Base-by-base conservation (phyloP, 805 yeast species). In the Clavispora carvajalis region DNA sequence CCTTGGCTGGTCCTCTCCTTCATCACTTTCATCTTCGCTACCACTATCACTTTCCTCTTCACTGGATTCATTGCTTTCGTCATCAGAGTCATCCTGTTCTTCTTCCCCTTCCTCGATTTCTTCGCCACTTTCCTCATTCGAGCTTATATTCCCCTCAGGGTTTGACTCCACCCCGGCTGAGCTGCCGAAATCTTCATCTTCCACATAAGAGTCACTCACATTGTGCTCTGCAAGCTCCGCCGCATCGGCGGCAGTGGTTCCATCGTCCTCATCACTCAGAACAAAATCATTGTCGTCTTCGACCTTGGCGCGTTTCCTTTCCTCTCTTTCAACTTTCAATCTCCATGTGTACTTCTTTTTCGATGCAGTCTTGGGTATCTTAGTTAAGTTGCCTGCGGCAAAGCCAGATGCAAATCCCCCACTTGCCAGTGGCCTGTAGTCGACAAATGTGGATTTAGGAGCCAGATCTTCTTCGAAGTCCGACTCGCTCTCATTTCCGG, bases 261-360 rank as follows among this genome's bases (percentile, higher is more conserved):
- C 24, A 4, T 45, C 52, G 1, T 40, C 50, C 3, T 58, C 69
- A 3, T 55, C 59, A 19, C 69, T 35, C 3, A 74, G 59, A 8
- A 58, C 62, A 52, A 83, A 84, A 52, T 82, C 91, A 38, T 66
- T 59, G 3, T 77, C 88, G 36, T 80, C 87, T 34, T 81, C 87
- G 22, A 69, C 63, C 40, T 69, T 56, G 23, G 51, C 43, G 25
- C 58, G 51, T 51, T 64, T 67, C 49, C 56, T 65, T 33, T 67
- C 72, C 36, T 66, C 70, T 25, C 54, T 51, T 39, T 62, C 71
- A 10, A 69, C 61, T 34, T 52, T 51, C 29, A 59, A 45, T 37
- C 73, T 77, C 97, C 96, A 89, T 33, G 82, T 84, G 55, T 85
- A 86, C 46, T 75, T 76, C 48, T 74, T 77, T 45, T 62, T 67